Evolutionary conservation across 306 rosid genomes (phyloP).

Genomic region (Cucurbita moschata): DNA sequence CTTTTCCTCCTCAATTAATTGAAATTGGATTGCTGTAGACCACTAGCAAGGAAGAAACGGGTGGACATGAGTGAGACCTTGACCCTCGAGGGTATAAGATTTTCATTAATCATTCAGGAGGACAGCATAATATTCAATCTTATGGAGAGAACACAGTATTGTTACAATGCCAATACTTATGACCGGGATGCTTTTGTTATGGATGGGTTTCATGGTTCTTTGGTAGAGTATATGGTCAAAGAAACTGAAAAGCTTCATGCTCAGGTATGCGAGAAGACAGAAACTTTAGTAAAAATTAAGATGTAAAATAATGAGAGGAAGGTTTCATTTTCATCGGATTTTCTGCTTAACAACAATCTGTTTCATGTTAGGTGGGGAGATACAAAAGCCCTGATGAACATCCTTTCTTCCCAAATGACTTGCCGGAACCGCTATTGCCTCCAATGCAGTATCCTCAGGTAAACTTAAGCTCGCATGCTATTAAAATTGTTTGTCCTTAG

Average conservation of each 20-base stretch:
- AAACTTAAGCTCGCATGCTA: conserved; percentile 6
- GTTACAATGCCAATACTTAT: conserved; percentile 60
- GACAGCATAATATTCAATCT: conserved; percentile 82
- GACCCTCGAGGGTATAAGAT: conserved; percentile 67
- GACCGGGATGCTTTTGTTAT: conserved; percentile 45
- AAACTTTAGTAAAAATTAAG: neutral
- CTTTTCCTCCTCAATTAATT: neutral
- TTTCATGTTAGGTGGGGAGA: conserved; percentile 55
- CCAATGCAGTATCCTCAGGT: conserved; percentile 81
- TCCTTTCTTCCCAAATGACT: conserved; percentile 60
- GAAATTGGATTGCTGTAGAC: conserved; percentile 25
- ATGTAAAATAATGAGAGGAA: neutral
- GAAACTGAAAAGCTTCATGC: conserved; percentile 93
- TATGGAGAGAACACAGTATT: conserved; percentile 68
- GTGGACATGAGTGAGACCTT: conserved; percentile 56
- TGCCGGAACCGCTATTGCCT: conserved; percentile 67
- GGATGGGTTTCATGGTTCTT: conserved; percentile 68
- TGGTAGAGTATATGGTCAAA: conserved; percentile 59
- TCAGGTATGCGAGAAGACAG: conserved; percentile 28
- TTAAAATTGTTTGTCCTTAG: neutral
- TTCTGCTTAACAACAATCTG: conserved; percentile 7
- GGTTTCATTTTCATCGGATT: neutral
- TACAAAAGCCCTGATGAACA: conserved; percentile 94
- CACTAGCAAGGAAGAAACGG: conserved; percentile 44
- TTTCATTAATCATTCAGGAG: conserved; percentile 64